Evolutionary conservation across 352 stramenopile genomes (phyloP), one percentile per base, ranked within the genome.

Genomic region (Thalassiosira ordinaria): DNA sequence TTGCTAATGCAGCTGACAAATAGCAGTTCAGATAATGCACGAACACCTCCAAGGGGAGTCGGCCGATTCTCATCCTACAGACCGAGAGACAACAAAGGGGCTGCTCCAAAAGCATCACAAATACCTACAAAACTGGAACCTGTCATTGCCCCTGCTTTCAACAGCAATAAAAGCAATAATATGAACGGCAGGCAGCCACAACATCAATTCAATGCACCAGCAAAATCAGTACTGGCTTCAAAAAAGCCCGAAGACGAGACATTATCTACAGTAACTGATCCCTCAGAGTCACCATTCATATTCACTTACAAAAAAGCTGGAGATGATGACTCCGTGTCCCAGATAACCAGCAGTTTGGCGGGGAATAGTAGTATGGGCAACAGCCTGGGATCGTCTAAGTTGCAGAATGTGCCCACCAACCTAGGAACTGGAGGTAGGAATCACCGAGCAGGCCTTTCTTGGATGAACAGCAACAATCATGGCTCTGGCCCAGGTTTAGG

Each of bases 241-340:
- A 47, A 47, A 16, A 5, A 5, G 39, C 29, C 57, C 63, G 55
- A 74, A 61, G 68, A 79, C 35, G 76, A 84, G 14, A 68, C 69
- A 6, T 22, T 78, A 44, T 84, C 76, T 31, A 72, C 62, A 20
- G 62, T 84, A 5, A 79, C 76, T 9, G 68, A 79, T 55, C 68
- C 63, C 14, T 78, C 68, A 20, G 68, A 84, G 20, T 73, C 76
- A 18, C 68, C 76, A 20, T 75, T 79, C 24, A 84, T 84, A 18
- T 84, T 67, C 47, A 79, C 76, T 0, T 84, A 84, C 47, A 84
- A 76, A 71, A 65, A 68, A 51, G 29, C 56, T 8, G 0, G 35
- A 29, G 78, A 86, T 63, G 78, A 86, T 55, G 78, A 86, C 31
- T 75, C 74, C 1, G 55, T 86, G 55, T 82, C 72, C 22, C 78